Evolutionary conservation across 768 basidiomycete genomes (phyloP), one percentile per base, ranked within the genome.

Genomic region (Boletellus ananas): DNA sequence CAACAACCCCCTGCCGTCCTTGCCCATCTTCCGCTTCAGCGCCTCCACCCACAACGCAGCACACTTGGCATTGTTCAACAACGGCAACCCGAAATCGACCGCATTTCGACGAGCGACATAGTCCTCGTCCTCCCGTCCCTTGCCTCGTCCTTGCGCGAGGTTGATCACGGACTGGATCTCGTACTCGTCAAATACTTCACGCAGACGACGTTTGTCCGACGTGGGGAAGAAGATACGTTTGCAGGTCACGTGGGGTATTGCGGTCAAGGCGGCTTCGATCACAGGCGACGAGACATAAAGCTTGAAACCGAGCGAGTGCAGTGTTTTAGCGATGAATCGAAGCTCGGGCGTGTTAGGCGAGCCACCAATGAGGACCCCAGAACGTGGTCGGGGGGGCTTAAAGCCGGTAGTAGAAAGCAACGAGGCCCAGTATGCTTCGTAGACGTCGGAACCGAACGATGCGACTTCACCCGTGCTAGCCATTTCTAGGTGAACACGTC

Each of bases 391-490:
- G 18, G 96, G 96, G 45, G 92, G 75, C 70, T 90, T 95, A 80
- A 98, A 96, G 14, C 94, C 94, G 25, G 93, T 99, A 8, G 90
- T 94, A 55, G 90, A 93, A 43, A 93, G 83, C n/a, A 96, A 75
- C 3, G 95, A 86, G 3, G 90, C 84, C 93, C 93, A 94, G 71
- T 94, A 94, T 13, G 95, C 96, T 70, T 99, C 96, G 56, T 94
- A 84, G 40, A 98, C 77, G 63, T 95, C 90, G 60, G 82, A 80
- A 31, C 94, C 96, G 67, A 98, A 99, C 58, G 90, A 85, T 12
- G 96, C 96, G 25, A 99, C 93, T 69, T 99, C 95, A 33, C 95
- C 95, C 7, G 95, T 97, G 63, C 90, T 94, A 3, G 94, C 94
- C 95, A 97, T 98, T 76, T 96, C 94, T 90, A 27, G 35, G 13